phyloP scores from a whole-genome alignment of 208 protist species.

The Entamoeba histolytica region DNA sequence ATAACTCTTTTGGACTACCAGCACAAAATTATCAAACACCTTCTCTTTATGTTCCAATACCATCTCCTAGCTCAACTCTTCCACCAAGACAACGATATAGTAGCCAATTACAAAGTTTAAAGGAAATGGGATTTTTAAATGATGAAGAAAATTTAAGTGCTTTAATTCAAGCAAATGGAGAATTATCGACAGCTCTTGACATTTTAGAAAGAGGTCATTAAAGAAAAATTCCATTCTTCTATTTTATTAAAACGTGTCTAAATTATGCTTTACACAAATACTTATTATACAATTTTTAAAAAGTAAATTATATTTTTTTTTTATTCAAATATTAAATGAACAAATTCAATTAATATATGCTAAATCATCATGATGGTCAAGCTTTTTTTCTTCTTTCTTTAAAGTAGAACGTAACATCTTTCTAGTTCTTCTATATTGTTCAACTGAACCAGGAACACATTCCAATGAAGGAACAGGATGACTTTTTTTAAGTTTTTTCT shows the following conservation, averaged over 20 bases:
- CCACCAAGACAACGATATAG: not conserved
- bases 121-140: not conserved
- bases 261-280: too few species aligned
- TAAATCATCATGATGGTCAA: not conserved
- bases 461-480: not conserved
- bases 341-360: too few species aligned
- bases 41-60: not conserved
- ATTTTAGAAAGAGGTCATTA: not conserved
- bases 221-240: too few species aligned
- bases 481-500: not conserved
- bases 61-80: too few species aligned
- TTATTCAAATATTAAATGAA: too few species aligned
- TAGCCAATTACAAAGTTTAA: not conserved
- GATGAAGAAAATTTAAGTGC: not conserved
- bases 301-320: too few species aligned
- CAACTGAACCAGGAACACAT: not conserved
- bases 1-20: not conserved
- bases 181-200: not conserved
- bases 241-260: too few species aligned
- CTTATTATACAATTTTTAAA: too few species aligned
- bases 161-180: not conserved
- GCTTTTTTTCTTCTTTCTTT: not conserved
- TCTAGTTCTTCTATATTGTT: not conserved
- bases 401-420: not conserved
- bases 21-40: not conserved